A percentile compares a stretch with the other conserved stretches of the same genome.
phyloP scores from a whole-genome alignment of 2,329 filamentous ascomycete genomes.

The Dactylonectria macrodidyma region DNA sequence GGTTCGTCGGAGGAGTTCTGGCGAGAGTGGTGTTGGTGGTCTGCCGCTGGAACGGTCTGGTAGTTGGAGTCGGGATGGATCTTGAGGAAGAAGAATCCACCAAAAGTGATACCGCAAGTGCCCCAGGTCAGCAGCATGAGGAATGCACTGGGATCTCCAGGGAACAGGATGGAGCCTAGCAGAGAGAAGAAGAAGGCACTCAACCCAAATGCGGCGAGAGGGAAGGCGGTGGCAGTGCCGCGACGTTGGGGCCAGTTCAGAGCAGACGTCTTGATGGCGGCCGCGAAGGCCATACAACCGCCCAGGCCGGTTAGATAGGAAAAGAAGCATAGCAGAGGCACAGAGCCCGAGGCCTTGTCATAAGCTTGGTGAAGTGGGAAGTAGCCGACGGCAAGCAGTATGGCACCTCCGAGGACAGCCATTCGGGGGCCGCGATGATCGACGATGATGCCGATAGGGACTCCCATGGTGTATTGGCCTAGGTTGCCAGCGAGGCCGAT shows the following conservation, averaged over 20 bases:
- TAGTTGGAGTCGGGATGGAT: constrained; percentile 77
- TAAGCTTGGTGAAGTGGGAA: constrained; percentile 88
- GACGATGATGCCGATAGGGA: constrained; percentile 90
- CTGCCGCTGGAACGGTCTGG: constrained; percentile 64
- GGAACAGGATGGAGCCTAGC: constrained; percentile 82
- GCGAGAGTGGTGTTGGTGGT: constrained; percentile 49
- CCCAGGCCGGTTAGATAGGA: constrained; percentile 90
- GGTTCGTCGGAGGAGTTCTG: constrained; percentile 60
- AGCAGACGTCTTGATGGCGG: constrained; percentile 87
- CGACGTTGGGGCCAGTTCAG: constrained; percentile 93
- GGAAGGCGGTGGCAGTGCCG: constrained; percentile 94
- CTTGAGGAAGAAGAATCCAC: constrained; percentile 88
- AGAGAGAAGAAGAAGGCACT: constrained; percentile 97
- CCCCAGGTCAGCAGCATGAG: constrained; percentile 85
- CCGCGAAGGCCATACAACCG: constrained; percentile 91
- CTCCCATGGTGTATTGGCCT: constrained; percentile 93
- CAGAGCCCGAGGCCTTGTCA: constrained; percentile 73
- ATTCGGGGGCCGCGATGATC: constrained; percentile 86
- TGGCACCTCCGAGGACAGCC: constrained; percentile 81
- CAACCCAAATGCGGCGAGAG: constrained; percentile 91
- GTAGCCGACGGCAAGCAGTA: constrained; percentile 84
- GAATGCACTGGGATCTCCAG: constrained; percentile 86
- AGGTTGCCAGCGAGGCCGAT: constrained; percentile 90
- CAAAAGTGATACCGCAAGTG: constrained; percentile 81
- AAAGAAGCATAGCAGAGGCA: constrained; percentile 81